Evolutionary conservation across 352 stramenopile genomes (phyloP).

Genomic region (Phytopythium chamaehyphon): DNA sequence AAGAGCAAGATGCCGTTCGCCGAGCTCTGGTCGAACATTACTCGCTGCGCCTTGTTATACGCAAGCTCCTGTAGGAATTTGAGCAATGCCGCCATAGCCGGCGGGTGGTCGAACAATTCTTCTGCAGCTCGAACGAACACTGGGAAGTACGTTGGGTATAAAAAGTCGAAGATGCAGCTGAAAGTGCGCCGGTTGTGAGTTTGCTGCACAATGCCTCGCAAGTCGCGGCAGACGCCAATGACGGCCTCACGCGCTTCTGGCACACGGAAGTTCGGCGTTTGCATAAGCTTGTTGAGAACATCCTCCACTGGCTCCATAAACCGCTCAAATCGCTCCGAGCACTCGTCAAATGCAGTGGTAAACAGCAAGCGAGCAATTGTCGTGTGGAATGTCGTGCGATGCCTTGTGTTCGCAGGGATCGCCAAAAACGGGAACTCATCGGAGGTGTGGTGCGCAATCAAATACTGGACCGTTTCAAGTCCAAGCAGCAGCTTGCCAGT

Average conservation of each 20-base stretch:
- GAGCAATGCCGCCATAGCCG: constrained; percentile 95
- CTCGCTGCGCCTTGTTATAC: constrained; percentile 95
- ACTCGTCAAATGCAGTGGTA: constrained; percentile 93
- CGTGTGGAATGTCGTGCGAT: constrained; percentile 97
- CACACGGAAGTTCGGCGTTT: constrained; percentile 69
- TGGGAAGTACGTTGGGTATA: constrained; percentile 96
- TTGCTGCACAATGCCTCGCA: constrained; percentile 94
- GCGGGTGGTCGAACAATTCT: constrained; percentile 91
- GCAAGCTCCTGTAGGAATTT: constrained; percentile 96
- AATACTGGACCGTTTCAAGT: constrained; percentile 96
- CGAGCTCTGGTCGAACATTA: constrained; percentile 98
- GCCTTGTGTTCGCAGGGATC: constrained; percentile 90
- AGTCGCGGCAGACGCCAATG: constrained; percentile 95
- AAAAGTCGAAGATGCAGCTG: constrained; percentile 96
- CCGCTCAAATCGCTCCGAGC: constrained; percentile 92
- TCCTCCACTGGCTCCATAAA: constrained; percentile 95
- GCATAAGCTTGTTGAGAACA: constrained; percentile 76
- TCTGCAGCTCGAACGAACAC: constrained; percentile 94
- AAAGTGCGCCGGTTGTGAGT: constrained; percentile 97
- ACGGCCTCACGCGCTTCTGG: constrained; percentile 86
- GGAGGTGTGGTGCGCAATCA: constrained; percentile 95
- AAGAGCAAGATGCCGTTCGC: constrained; percentile 98
- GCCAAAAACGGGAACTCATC: constrained; percentile 97
- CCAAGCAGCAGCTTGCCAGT: constrained; percentile 96
- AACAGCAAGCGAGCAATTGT: constrained; percentile 96